Base-by-base conservation (phyloP, 495 filamentous ascomycete species). In the Filosporella fistucella region DNA sequence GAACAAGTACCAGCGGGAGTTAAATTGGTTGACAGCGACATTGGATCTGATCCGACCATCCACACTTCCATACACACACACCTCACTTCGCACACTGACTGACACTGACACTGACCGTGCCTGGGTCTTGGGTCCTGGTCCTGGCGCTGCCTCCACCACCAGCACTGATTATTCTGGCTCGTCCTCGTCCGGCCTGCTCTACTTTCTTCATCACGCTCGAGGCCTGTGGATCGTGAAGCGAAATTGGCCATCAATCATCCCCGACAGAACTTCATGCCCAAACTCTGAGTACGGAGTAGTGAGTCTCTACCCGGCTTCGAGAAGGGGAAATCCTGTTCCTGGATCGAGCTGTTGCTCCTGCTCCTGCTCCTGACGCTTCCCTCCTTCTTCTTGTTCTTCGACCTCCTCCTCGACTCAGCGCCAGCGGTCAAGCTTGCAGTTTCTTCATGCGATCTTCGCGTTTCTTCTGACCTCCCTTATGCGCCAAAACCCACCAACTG, bases 401-500 rank as follows among this genome's bases (percentile, higher is more conserved):
- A 16, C 18, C n/a, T 14, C n/a, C 18, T n/a, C 32, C 11, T 24
- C 38, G 14, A 11, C 18, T 20, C 18, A 34, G 32, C 18, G n/a
- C 14, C 39, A 50, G 48, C 48, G 49, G 49, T 52, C 22, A 39
- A 52, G 41, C 41, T 36, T 52, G 38, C 39, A 43, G 17, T 34
- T 51, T 13, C 17, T 32, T 48, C 23, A 43, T 43, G 37, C 51
- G 50, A 42, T 34, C 25, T 21, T 13, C 42, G 2, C 35, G 41
- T 40, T 46, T 41, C 49, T 42, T 25, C 16, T 37, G 16, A 29
- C n/a, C 34, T 20, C 25, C 34, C 36, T 39, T 30, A 47, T 53
- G 42, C 42, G 38, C 36, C 11, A 43, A 32, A 43, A 43, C 26
- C 28, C 30, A 28, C 48, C 40, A n/a, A n/a, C n/a, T 35, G 10